Evolutionary conservation across 305 asterid species (phyloP).

Genomic region (Andrographis paniculata): DNA sequence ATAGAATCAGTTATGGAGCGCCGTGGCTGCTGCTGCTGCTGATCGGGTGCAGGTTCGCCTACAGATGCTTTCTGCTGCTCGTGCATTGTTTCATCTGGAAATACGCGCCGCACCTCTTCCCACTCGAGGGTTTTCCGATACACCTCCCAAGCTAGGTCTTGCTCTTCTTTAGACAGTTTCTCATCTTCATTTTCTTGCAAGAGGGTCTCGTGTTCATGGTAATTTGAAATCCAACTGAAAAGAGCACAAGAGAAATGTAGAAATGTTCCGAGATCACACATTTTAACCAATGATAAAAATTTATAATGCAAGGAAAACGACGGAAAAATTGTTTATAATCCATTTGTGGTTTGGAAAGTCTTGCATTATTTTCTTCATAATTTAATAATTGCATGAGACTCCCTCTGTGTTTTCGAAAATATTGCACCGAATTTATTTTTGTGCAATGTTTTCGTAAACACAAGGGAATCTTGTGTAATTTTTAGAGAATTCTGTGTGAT

Average conservation of each 20-base stretch:
- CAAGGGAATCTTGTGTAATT: too few species aligned
- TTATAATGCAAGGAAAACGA: too few species aligned
- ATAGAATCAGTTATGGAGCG: slow-evolving; percentile 18
- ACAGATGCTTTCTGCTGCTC: slow-evolving; percentile 33
- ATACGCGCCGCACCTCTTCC: slow-evolving; percentile 60
- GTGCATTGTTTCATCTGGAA: slow-evolving; percentile 37
- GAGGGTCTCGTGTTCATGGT: slow-evolving; percentile 90
- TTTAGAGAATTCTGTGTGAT: too few species aligned
- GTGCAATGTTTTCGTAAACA: too few species aligned
- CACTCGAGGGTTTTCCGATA: slow-evolving; percentile 67
- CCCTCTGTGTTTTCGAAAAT: too few species aligned
- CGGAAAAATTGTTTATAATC: too few species aligned
- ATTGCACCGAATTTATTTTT: too few species aligned
- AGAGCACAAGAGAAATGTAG: neutral
- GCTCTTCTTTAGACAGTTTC: slow-evolving; percentile 90
- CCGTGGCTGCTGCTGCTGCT: slow-evolving; percentile 28
- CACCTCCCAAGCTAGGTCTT: slow-evolving; percentile 97
- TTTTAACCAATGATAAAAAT: too few species aligned
- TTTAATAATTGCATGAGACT: too few species aligned
- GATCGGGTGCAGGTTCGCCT: slow-evolving; percentile 23
- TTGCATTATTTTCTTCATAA: too few species aligned
- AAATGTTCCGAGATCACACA: too few species aligned
- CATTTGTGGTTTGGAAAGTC: too few species aligned
- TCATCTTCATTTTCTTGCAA: slow-evolving; percentile 96
- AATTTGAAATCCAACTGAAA: slow-evolving; percentile 85